A percentile compares a stretch with the other conserved stretches of the same genome.
Conservation (phyloP, 2,329 filamentous ascomycete genomes). For the Pyricularia sp. region DNA sequence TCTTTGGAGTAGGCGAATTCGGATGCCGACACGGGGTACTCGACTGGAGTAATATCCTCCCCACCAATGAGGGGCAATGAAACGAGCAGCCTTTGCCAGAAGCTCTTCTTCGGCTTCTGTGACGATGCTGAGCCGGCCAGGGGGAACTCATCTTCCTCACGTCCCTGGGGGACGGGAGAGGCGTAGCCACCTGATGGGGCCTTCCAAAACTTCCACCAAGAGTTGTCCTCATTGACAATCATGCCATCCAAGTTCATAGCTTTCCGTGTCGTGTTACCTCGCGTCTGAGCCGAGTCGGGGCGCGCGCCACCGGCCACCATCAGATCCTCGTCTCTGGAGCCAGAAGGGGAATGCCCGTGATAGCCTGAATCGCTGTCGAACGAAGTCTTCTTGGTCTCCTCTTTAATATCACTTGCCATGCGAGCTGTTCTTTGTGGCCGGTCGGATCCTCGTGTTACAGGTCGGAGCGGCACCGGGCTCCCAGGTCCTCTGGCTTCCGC, state of each 20-base stretch:
- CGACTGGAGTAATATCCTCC: slow-evolving; percentile 28
- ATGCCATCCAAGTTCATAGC: slow-evolving; percentile 38
- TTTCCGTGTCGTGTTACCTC: slow-evolving; percentile 44
- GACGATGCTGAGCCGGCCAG: slow-evolving; percentile 15
- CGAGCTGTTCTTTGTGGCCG: slow-evolving; percentile 18
- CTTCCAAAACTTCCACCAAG: slow-evolving; percentile 58
- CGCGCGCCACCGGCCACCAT: background rate
- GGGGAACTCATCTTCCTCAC: slow-evolving; percentile 33
- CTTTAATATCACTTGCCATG: slow-evolving; percentile 23
- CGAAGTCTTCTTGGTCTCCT: slow-evolving; percentile 21
- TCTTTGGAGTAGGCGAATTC: slow-evolving; percentile 51
- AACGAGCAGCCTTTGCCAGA: slow-evolving; percentile 40
- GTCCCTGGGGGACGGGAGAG: slow-evolving; percentile 50
- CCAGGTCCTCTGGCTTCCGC: background rate
- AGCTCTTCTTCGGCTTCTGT: slow-evolving; percentile 30
- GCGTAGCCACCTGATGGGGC: slow-evolving; percentile 50
- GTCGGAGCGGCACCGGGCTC: background rate
- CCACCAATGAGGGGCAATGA: slow-evolving; percentile 39
- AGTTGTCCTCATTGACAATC: slow-evolving; percentile 32
- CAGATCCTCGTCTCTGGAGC: background rate
- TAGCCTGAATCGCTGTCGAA: slow-evolving; percentile 19
- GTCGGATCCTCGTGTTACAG: slow-evolving; percentile 11
- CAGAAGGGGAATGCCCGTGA: slow-evolving; percentile 13
- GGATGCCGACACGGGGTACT: slow-evolving; percentile 52
- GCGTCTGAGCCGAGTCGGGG: slow-evolving; percentile 17